These are phyloP conservation scores for Chytriomyces confervae DNA, from an alignment of 192 early-diverging fungal species.

Conservation along the genomic window DNA sequence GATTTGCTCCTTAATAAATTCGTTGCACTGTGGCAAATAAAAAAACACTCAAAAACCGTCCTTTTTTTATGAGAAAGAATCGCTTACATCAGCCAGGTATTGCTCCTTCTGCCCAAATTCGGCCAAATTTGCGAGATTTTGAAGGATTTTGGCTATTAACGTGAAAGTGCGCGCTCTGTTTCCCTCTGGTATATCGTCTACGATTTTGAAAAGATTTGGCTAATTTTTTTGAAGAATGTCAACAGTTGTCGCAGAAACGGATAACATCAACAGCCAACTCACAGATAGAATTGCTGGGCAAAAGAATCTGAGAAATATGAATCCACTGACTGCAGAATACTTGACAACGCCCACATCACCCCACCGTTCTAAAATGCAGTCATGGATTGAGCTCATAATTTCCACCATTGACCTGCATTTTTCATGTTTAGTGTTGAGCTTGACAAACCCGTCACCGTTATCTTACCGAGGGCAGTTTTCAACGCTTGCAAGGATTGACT, in stretches of 20 bases:
- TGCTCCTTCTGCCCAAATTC: conserved; percentile 64
- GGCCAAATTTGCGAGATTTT: conserved; percentile 64
- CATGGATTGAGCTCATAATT: conserved; percentile 25
- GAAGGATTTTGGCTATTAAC: conserved; percentile 62
- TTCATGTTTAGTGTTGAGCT: background rate
- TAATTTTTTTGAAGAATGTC: conserved; percentile 16
- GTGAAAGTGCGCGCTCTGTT: conserved; percentile 53
- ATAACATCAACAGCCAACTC: background rate
- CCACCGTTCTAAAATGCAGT: conserved; percentile 20
- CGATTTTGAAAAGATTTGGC: conserved; percentile 56
- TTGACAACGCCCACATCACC: conserved; percentile 3
- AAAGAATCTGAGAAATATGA: conserved; percentile 66
- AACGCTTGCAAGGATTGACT: conserved; percentile 42
- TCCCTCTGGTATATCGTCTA: conserved; percentile 53
- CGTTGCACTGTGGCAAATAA: conserved; percentile 44
- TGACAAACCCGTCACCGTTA: background rate
- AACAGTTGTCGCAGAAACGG: background rate
- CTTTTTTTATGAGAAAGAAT: background rate
- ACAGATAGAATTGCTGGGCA: conserved; percentile 62
- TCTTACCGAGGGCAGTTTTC: conserved; percentile 46
- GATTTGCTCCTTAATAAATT: conserved; percentile 53
- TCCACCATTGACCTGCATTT: conserved; percentile 8
- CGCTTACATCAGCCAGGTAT: conserved; percentile 47
- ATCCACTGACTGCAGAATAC: conserved; percentile 56
- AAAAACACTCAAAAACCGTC: background rate